Base-by-base conservation (phyloP, 768 basidiomycete species). In the Pleurotus sapidus region DNA sequence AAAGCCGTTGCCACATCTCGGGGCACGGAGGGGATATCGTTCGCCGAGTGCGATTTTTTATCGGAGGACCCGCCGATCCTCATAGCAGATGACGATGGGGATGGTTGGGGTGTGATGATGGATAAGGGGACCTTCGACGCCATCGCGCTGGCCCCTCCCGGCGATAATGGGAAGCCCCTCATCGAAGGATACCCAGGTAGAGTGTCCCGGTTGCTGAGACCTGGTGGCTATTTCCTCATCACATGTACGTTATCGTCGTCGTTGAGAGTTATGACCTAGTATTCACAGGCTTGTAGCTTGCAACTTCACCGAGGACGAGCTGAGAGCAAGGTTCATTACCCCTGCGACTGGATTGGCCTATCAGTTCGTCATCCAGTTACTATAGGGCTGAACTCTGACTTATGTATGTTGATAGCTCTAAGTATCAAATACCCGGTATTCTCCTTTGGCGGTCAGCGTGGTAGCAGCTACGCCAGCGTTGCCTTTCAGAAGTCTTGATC, bases 91-190 rank as follows among this genome's bases (percentile, higher is more conserved):
- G 57, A 61, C 60, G 43, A 49, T n/a, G 62, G 14, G 39, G 71
- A 66, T 46, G 62, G 62, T 34, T 94, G 91, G 91, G 88, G 92
- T 65, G 70, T 93, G 5, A 65, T 93, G 14, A 65, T 93, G 56
- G 92, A 94, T 70, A 94, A 94, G 68, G 92, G 92, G n/a, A 94
- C 92, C 0, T 91, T 84, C 64, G 92, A 94, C 64, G 91, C 92
- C 4, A 92, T 93, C 49, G 88, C 90, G 0, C 71, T 94, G 39
- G 86, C 81, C 49, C 76, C 78, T 55, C 85, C 83, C 64, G 84
- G 86, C 42, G 76, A 71, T 4, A 63, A 68, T 38, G 89, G 86
- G 18, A 67, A 62, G 42, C 74, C 79, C 1, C 86, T 87, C 1
- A 80, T 80, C 0, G 70, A 75, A n/a, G 67, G 64, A 15, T 93